phyloP scores from a whole-genome alignment of 352 stramenopile species.

The Phytophthora tentaculata region DNA sequence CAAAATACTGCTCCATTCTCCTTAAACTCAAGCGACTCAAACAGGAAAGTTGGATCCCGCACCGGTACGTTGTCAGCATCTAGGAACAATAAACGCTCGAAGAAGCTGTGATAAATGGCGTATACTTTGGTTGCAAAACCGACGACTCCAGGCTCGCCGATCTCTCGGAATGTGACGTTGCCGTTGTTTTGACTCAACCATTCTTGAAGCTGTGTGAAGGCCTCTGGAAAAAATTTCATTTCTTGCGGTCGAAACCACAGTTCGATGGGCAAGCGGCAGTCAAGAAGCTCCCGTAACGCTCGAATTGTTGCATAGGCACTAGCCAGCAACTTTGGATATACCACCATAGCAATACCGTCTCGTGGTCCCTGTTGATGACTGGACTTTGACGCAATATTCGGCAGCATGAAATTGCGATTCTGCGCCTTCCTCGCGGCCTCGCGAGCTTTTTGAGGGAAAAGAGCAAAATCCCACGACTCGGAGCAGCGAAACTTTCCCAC shows the following conservation, averaged over 20 bases:
- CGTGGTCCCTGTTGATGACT: constrained; percentile 9
- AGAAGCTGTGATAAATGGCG: constrained; percentile 50
- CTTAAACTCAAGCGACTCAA: constrained; percentile 42
- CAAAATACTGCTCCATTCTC: constrained; percentile 63
- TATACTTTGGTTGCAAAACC: constrained; percentile 61
- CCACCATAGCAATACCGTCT: constrained; percentile 55
- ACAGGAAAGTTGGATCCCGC: constrained; percentile 56
- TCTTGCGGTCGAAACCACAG: constrained; percentile 53
- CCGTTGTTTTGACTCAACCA: constrained; percentile 30
- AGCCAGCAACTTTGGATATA: constrained; percentile 55
- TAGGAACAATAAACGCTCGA: constrained; percentile 58
- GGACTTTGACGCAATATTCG: constrained; percentile 18
- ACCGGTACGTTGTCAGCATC: constrained; percentile 64
- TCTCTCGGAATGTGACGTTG: constrained; percentile 33
- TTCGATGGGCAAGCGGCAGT: constrained; percentile 54
- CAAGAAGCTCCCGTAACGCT: constrained; percentile 31
- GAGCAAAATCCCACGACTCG: constrained; percentile 51
- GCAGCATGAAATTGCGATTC: constrained; percentile 14
- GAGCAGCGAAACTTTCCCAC: constrained; percentile 51
- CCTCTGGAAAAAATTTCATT: constrained; percentile 31
- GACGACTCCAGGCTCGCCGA: constrained; percentile 32
- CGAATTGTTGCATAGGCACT: constrained; percentile 47
- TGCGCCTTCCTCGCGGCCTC: constrained; percentile 15
- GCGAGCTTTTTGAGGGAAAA: constrained; percentile 40
- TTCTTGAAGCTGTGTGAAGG: constrained; percentile 28